Evolutionary conservation across 306 rosid genomes (phyloP).

Genomic region (Mimosa pudica): DNA sequence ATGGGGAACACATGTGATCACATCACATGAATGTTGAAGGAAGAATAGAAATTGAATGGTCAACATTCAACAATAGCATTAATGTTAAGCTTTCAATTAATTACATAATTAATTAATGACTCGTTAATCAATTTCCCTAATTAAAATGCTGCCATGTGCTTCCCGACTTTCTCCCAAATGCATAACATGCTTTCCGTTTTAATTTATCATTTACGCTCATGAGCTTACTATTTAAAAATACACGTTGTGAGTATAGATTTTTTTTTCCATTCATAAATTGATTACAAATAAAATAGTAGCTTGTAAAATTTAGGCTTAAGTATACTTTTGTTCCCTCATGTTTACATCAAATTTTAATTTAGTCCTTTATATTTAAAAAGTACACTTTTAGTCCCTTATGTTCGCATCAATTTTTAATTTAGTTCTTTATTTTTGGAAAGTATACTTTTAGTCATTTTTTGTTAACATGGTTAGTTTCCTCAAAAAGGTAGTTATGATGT

Average conservation of each 20-base stretch:
- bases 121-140: slow-evolving; percentile 20
- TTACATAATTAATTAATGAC: background rate
- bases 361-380: no score
- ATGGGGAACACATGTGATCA: slow-evolving; percentile 77
- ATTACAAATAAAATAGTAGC: background rate
- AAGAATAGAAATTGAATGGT: slow-evolving; percentile 43
- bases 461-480: no score
- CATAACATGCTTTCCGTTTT: slow-evolving; percentile 4
- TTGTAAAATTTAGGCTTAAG: background rate
- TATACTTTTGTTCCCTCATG: no score
- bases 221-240: background rate
- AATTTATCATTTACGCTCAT: background rate
- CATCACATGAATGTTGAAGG: slow-evolving; percentile 73
- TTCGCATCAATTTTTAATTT: no score
- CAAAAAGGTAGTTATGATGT: no score
- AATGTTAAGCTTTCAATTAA: slow-evolving; percentile 30
- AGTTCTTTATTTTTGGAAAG: no score
- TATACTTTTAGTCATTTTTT: no score
- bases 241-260: background rate
- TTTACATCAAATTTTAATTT: no score
- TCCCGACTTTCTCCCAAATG: background rate
- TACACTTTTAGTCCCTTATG: no score
- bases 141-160: background rate
- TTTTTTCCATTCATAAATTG: background rate
- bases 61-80: background rate